These are phyloP conservation scores for Hydrangea macrophylla DNA, from an alignment of 148 eudicot species.

Conservation along the genomic window DNA sequence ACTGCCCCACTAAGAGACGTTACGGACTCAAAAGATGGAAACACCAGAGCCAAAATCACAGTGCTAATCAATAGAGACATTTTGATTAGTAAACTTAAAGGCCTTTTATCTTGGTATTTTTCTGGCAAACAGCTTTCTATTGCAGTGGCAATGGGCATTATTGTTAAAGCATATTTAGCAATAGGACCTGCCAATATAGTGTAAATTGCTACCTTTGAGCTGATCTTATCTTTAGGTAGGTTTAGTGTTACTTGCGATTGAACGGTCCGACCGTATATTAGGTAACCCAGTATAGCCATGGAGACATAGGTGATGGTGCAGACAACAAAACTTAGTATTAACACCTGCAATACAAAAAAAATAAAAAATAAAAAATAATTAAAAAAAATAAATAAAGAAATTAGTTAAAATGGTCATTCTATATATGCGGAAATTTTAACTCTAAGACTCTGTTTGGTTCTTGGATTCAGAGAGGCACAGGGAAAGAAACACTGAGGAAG, in stretches of 20 bases:
- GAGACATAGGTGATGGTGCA: conserved; percentile 39
- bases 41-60: conserved; percentile 10
- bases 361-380: no score
- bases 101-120: conserved; percentile 13
- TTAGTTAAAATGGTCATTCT: no score
- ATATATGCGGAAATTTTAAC: no score
- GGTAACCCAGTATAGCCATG: conserved; percentile 52
- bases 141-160: conserved; percentile 44
- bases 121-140: conserved; percentile 26
- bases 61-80: conserved; percentile 21
- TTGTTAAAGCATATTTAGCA: conserved; percentile 46
- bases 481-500: no score
- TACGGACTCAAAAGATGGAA: conserved; percentile 25
- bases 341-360: conserved; percentile 30
- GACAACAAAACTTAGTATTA: conserved; percentile 33
- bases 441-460: no score
- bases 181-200: conserved; percentile 46
- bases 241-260: conserved; percentile 52
- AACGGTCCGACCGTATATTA: conserved; percentile 45
- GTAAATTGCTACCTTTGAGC: conserved; percentile 56
- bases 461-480: no score
- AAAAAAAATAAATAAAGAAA: no score
- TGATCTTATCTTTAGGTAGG: conserved; percentile 39
- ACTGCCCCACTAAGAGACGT: conserved; percentile 19
- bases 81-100: conserved; percentile 10